Conservation (phyloP, 176 grass and related monocot genomes). For the Canna indica region DNA sequence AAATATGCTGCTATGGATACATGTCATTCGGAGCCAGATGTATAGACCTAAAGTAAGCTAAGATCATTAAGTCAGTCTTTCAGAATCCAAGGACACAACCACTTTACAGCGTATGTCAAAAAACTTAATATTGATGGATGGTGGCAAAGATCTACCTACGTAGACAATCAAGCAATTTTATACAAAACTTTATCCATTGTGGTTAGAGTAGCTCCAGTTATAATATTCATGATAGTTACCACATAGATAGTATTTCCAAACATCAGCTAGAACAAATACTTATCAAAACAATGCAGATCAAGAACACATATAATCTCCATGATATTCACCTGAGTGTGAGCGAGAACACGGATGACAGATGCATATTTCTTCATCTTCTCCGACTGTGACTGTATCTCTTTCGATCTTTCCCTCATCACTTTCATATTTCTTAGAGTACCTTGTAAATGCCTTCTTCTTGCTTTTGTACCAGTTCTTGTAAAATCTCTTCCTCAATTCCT, state of each 20-base stretch:
- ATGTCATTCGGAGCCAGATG: no score
- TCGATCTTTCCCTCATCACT: slow-evolving; percentile 63
- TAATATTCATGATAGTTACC: no score
- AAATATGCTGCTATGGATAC: no score
- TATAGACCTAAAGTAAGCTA: neutral
- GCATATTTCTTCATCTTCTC: slow-evolving; percentile 99
- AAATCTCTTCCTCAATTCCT: slow-evolving; percentile 75
- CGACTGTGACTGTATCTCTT: slow-evolving; percentile 65
- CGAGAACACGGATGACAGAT: slow-evolving; percentile 65
- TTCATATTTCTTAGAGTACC: slow-evolving; percentile 81
- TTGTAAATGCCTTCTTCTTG: slow-evolving; percentile 91
- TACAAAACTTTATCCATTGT: no score
- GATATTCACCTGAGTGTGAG: slow-evolving; percentile 62
- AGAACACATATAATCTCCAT: neutral
- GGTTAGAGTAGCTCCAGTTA: no score
- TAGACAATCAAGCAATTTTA: no score
- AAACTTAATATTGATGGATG: neutral
- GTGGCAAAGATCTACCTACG: no score
- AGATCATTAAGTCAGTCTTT: neutral
- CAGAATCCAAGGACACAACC: no score
- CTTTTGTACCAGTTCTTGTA: slow-evolving; percentile 99
- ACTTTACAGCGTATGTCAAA: neutral
- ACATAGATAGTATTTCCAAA: neutral
- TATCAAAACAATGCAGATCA: neutral
- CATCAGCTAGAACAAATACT: no score